A percentile compares a stretch with the other conserved stretches of the same genome.
These are phyloP conservation scores for Neltuma alba DNA, from an alignment of 306 rosid genomes.

Conservation along the genomic window DNA sequence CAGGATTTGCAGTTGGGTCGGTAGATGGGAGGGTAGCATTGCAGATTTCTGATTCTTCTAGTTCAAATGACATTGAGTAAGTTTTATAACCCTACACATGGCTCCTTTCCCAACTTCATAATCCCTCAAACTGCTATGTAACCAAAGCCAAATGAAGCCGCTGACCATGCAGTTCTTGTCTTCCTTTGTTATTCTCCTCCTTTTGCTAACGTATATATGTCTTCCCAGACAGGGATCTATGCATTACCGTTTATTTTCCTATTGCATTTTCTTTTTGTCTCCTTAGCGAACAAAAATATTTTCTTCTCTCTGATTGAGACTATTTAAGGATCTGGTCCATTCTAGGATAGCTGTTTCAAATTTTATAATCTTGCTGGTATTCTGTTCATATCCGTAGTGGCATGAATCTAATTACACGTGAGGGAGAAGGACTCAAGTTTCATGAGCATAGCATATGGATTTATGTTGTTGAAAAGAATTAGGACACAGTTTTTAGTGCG, in stretches of 20 bases:
- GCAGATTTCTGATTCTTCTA: slow-evolving; percentile 57
- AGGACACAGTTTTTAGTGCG: not conserved
- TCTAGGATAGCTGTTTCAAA: not conserved
- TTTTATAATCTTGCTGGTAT: slow-evolving; percentile 1
- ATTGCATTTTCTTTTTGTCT: not conserved
- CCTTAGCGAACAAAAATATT: not conserved
- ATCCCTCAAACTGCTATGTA: not conserved
- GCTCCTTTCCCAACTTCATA: not conserved
- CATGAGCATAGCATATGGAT: not conserved
- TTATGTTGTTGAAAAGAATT: not conserved
- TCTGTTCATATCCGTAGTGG: not conserved
- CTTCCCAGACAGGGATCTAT: not conserved
- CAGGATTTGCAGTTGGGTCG: slow-evolving; percentile 90
- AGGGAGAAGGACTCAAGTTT: not conserved
- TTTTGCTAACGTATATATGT: not conserved
- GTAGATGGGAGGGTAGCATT: slow-evolving; percentile 90
- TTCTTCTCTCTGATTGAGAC: slow-evolving; percentile 19
- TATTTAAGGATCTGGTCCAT: slow-evolving; percentile 8
- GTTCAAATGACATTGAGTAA: slow-evolving; percentile 66
- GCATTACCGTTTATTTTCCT: not conserved
- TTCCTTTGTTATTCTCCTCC: not conserved
- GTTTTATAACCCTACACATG: slow-evolving; percentile 23
- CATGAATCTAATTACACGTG: not conserved
- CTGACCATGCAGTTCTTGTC: not conserved
- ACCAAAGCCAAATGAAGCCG: not conserved